phyloP scores from a whole-genome alignment of 768 basidiomycete genomes.

The Hydnomerulius pinastri region DNA sequence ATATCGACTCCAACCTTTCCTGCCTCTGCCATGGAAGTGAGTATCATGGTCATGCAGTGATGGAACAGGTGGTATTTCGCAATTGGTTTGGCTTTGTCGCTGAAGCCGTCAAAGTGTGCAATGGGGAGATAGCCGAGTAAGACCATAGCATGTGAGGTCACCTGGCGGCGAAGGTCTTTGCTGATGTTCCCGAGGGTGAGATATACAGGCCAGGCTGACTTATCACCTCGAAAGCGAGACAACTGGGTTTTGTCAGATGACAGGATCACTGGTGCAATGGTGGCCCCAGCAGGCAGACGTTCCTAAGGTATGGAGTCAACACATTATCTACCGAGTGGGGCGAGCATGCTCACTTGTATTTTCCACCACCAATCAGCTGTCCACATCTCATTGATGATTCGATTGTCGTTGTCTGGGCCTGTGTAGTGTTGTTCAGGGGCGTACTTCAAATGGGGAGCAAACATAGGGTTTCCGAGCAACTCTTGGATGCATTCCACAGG shows the following conservation, averaged over 20 bases:
- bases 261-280: slow-evolving; percentile 45
- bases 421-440: slow-evolving; percentile 3
- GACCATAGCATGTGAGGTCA: slow-evolving; percentile 35
- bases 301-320: no score
- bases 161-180: slow-evolving; percentile 38
- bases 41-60: no score
- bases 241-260: slow-evolving; percentile 48
- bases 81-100: no score
- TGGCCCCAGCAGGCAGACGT: slow-evolving; percentile 18
- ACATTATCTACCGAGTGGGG: no score
- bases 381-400: slow-evolving; percentile 9
- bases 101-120: no score
- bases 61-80: no score
- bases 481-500: slow-evolving; percentile 33
- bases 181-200: slow-evolving; percentile 44
- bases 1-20: slow-evolving; percentile 6
- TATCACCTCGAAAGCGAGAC: slow-evolving; percentile 39
- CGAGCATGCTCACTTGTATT: neutral
- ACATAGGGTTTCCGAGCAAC: slow-evolving; percentile 29
- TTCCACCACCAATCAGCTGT: slow-evolving; percentile 15
- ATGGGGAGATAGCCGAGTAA: slow-evolving; percentile 42
- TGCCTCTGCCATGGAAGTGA: no score
- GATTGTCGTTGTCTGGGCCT: neutral
- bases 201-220: slow-evolving; percentile 47
- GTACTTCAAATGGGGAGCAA: neutral